phyloP scores from a whole-genome alignment of 169 alveolate genomes.

The Plasmodium falciparum region DNA sequence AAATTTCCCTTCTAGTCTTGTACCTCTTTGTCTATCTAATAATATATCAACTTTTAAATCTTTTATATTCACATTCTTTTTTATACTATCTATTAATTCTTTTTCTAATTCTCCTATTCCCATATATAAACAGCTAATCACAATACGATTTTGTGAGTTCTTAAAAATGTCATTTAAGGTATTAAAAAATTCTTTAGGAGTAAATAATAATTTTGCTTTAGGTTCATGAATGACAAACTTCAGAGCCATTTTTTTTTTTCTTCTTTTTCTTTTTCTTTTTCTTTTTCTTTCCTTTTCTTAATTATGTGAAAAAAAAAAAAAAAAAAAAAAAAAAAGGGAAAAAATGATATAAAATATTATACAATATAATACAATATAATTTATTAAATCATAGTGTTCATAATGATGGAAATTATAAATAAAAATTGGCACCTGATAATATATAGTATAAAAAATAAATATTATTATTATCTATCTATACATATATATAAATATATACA shows the following conservation, averaged over 20 bases:
- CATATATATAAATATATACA: no score
- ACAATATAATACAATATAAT: no score
- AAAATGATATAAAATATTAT: background rate
- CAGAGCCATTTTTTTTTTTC: constrained; percentile 73
- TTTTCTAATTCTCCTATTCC: constrained; percentile 83
- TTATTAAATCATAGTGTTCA: no score
- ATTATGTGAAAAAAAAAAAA: background rate
- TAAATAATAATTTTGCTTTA: constrained; percentile 68
- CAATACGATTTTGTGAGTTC: constrained; percentile 78
- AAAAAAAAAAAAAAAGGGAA: background rate
- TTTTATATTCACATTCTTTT: constrained; percentile 66
- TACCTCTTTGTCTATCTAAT: constrained; percentile 80
- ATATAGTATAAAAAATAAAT: background rate
- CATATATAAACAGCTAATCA: constrained; percentile 82
- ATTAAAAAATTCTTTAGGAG: constrained; percentile 82
- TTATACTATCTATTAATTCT: constrained; percentile 76
- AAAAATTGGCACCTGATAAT: background rate
- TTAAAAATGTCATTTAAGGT: constrained; percentile 76
- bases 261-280: constrained; percentile 37
- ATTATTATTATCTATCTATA: background rate
- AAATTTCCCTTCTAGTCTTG: constrained; percentile 74
- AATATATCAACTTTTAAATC: constrained; percentile 79
- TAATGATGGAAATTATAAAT: background rate
- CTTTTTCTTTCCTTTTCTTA: constrained; percentile 1
- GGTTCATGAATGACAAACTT: constrained; percentile 79